phyloP scores from a whole-genome alignment of 495 filamentous ascomycete genomes.

The Terfezia boudieri region DNA sequence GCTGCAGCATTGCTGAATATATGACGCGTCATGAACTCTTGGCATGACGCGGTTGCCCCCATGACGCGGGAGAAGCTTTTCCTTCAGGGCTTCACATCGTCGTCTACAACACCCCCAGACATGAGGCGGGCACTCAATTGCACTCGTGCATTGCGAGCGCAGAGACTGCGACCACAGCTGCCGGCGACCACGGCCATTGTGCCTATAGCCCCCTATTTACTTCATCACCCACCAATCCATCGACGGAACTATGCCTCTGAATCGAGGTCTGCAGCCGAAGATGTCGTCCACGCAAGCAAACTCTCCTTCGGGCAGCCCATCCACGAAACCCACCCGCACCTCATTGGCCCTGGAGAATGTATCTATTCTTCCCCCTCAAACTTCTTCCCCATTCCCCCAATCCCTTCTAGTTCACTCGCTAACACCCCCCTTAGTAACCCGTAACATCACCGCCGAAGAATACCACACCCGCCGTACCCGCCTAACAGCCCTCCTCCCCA shows the following conservation, averaged over 20 bases:
- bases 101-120: background rate
- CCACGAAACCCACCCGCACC: constrained; percentile 88
- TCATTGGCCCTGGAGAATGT: constrained; percentile 66
- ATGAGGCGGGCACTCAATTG: background rate
- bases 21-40: no score
- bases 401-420: background rate
- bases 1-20: no score
- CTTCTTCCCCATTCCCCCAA: background rate
- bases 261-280: background rate
- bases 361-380: constrained; percentile 13
- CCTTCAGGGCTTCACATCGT: background rate
- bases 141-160: background rate
- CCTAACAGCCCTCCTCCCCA: constrained; percentile 56
- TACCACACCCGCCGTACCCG: constrained; percentile 61
- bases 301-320: constrained; percentile 73
- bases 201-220: background rate
- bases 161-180: background rate
- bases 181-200: background rate
- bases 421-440: constrained; percentile 41
- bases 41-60: no score
- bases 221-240: background rate
- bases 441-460: constrained; percentile 78
- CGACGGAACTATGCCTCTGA: background rate
- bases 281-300: background rate
- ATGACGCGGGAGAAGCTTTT: no score